Percentiles rank a stretch among this genome's conserved stretches.
phyloP scores from a whole-genome alignment of 257 asterid species.

The Rehmannia glutinosa region DNA sequence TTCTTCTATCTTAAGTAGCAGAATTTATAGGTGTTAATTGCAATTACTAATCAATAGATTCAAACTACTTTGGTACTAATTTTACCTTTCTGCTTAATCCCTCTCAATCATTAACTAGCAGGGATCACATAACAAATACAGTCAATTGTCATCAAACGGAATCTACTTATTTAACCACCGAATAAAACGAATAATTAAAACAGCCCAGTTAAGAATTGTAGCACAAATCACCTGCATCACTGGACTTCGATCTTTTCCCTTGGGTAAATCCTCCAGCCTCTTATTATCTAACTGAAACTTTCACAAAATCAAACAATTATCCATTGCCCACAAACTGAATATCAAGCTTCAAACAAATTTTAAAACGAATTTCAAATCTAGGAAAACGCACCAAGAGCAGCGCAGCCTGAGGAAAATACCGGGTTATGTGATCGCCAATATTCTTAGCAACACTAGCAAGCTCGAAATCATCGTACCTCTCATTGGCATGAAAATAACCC shows the following conservation, averaged over 20 bases:
- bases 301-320: constrained; percentile 17
- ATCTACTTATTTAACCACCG: neutral
- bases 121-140: neutral
- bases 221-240: constrained; percentile 59
- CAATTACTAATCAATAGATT: neutral
- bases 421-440: constrained; percentile 83
- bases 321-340: neutral
- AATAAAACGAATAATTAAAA: neutral
- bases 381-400: constrained; percentile 69
- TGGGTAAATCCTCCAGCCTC: constrained; percentile 49
- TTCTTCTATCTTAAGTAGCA: neutral
- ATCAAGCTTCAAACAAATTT: neutral
- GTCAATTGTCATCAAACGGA: neutral
- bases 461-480: constrained; percentile 78
- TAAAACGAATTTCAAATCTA: neutral
- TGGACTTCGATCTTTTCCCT: constrained; percentile 60
- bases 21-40: neutral
- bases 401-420: constrained; percentile 86
- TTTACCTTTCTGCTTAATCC: neutral
- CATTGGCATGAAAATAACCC: constrained; percentile 96
- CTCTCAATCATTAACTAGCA: neutral
- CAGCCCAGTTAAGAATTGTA: neutral
- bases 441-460: constrained; percentile 72
- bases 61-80: neutral
- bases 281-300: constrained; percentile 63